Percentiles rank a stretch among this genome's conserved stretches.
Conservation (phyloP, 176 grass and related monocot species). For the Phragmites australis region DNA sequence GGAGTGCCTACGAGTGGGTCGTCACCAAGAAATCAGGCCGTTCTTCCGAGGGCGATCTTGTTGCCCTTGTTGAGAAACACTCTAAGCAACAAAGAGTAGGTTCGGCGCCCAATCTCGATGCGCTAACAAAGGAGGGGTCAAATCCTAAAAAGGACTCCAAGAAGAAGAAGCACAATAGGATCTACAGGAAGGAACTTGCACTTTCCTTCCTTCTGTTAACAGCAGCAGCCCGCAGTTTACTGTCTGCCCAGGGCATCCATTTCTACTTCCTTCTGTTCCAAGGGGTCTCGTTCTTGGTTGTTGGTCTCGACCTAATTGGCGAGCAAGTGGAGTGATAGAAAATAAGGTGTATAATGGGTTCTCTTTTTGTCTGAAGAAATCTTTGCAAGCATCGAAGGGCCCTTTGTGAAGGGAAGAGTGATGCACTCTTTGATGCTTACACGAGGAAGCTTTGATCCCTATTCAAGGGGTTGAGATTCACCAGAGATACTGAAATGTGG, state of each 20-base stretch:
- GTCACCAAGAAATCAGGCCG: slow-evolving; percentile 90
- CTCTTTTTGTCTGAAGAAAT: slow-evolving; percentile 47
- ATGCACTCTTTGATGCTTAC: slow-evolving; percentile 31
- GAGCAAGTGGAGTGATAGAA: slow-evolving; percentile 69
- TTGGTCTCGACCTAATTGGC: slow-evolving; percentile 78
- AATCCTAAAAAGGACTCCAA: slow-evolving; percentile 54
- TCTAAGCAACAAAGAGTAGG: slow-evolving; percentile 50
- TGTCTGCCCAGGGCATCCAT: slow-evolving; percentile 77
- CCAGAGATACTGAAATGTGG: slow-evolving; percentile 53
- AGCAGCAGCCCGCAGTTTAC: slow-evolving; percentile 65
- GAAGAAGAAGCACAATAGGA: slow-evolving; percentile 71
- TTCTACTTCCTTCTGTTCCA: slow-evolving; percentile 88
- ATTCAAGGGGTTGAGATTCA: slow-evolving; percentile 39
- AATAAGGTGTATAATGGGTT: slow-evolving; percentile 20
- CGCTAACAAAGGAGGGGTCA: slow-evolving; percentile 44
- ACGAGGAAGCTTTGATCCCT: slow-evolving; percentile 45
- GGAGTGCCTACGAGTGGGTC: slow-evolving; percentile 88
- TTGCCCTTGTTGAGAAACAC: slow-evolving; percentile 54
- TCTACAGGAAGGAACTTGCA: slow-evolving; percentile 75
- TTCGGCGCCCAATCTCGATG: slow-evolving; percentile 46
- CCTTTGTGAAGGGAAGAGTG: slow-evolving; percentile 51
- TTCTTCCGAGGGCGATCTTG: slow-evolving; percentile 59
- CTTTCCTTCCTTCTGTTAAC: slow-evolving; percentile 73
- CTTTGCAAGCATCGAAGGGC: slow-evolving; percentile 43
- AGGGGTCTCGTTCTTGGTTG: slow-evolving; percentile 69